These are phyloP conservation scores for Didymella pinodella DNA, from an alignment of 2,329 filamentous ascomycete genomes.

Conservation along the genomic window DNA sequence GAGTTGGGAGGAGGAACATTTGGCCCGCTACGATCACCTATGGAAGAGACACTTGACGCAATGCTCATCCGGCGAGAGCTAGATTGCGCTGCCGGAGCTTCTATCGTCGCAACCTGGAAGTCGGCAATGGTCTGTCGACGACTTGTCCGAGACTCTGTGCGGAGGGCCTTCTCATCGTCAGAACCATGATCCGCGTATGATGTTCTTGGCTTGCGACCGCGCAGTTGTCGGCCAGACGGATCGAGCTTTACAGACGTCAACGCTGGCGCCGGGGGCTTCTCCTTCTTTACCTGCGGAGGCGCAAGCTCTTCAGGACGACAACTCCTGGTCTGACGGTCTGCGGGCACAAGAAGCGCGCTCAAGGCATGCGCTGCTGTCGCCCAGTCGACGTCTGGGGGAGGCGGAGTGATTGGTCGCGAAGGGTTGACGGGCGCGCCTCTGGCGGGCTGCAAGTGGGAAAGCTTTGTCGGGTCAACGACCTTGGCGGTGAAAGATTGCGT, in stretches of 20 bases:
- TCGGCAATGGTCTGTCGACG: conserved; percentile 54
- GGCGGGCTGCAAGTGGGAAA: conserved; percentile 65
- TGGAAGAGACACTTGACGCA: conserved; percentile 54
- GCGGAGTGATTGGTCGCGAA: conserved; percentile 65
- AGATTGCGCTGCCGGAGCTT: conserved; percentile 34
- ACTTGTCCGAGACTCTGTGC: conserved; percentile 37
- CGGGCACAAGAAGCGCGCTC: conserved; percentile 81
- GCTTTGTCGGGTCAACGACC: conserved; percentile 71
- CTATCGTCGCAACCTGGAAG: conserved; percentile 36
- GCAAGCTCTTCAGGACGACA: conserved; percentile 78
- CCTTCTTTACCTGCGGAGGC: conserved; percentile 65
- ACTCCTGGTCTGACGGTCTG: conserved; percentile 76
- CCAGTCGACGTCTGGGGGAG: conserved; percentile 86
- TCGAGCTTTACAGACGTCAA: conserved; percentile 52
- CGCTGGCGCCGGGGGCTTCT: conserved; percentile 53
- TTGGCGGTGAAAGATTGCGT: conserved; percentile 89
- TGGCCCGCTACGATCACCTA: conserved; percentile 47
- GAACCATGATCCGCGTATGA: conserved; percentile 62
- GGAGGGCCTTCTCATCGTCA: conserved; percentile 43
- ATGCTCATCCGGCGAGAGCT: conserved; percentile 55
- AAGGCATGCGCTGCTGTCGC: conserved; percentile 82
- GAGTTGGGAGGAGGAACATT: conserved; percentile 47
- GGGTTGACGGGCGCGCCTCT: conserved; percentile 51
- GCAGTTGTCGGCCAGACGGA: conserved; percentile 67
- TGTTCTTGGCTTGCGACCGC: conserved; percentile 68